Evolutionary conservation across 164 flowering plant genomes (phyloP).

Genomic region (Cinnamomum micranthum): DNA sequence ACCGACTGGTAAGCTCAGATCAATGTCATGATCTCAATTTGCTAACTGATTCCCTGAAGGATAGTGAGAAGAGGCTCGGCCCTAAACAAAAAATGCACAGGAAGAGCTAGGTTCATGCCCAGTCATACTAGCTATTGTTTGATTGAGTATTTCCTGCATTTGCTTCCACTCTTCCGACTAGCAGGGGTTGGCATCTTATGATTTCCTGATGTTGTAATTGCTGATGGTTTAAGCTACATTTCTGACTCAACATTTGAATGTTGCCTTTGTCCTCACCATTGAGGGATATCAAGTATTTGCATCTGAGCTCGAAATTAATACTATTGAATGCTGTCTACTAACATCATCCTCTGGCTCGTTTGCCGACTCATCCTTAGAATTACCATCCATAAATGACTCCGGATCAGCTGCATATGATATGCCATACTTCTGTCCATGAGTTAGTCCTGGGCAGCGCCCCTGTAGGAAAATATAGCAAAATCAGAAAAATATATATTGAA

Average conservation of each 20-base stretch:
- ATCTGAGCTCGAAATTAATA: not conserved
- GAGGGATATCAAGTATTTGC: not conserved
- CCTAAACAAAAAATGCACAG: not conserved
- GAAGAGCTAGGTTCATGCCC: not conserved
- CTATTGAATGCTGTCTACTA: not conserved
- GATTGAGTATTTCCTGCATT: not conserved
- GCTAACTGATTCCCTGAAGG: not conserved
- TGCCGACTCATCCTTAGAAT: not conserved
- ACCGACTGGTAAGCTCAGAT: not conserved
- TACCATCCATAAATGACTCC: not conserved
- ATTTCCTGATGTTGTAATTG: not conserved
- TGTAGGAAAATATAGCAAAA: conserved; percentile 2
- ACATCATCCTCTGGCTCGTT: conserved; percentile 5
- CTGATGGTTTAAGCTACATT: not conserved
- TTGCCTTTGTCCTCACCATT: not conserved
- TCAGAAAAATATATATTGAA: not conserved
- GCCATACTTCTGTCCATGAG: conserved; percentile 12
- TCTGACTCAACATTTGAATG: not conserved
- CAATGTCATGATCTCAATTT: not conserved
- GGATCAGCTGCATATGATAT: conserved; percentile 3
- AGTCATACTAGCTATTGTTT: not conserved
- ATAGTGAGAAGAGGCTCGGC: not conserved
- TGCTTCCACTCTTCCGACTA: not conserved
- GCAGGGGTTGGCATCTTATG: not conserved
- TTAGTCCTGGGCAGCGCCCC: conserved; percentile 13